Evolutionary conservation across 108 stramenopile genomes (phyloP), one percentile per base, ranked within the genome.

Genomic region (Skeletonema menzelii): DNA sequence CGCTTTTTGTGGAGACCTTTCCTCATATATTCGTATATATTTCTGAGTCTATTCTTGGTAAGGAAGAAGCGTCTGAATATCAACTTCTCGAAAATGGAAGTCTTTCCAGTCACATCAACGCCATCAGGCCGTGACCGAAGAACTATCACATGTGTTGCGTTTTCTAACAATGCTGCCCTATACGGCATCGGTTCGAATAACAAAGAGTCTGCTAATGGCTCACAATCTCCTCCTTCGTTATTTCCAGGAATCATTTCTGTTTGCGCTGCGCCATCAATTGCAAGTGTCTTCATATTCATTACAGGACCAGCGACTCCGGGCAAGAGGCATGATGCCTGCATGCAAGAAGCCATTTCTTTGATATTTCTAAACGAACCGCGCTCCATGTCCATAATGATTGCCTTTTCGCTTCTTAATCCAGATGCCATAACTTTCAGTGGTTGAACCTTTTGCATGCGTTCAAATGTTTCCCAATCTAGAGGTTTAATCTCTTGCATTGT

Each of bases 241-340:
- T 90, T 93, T 17, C 73, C 67, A 1, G 90, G 31, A 46, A 84
- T 63, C 79, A 89, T 84, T 38, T 82, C 83, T 27, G 72, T 67
- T 57, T 30, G 22, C 47, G 31, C 15, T 67, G 70, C 17, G 62
- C 46, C 56, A 40, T 32, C 70, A 10, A 24, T 34, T 57, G n/a
- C 28, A 31, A 34, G 70, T 49, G 19, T 28, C 49, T 27, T 69
- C 34, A 61, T 60, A 53, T 94, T 93, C 82, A 95, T 87, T 13
- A 93, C 75, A 8, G 96, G 96, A 19, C 97, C 97, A 2, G 97
- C 95, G 61, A 98, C 89, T 14, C 97, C 97, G 6, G 97, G 97
- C 38, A 98, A 75, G 22, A 96, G 85, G 77, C 96, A 97, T 35
- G 91, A 93, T 14, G 96, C 95, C 37, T 92, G 92, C 91, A 96